Evolutionary conservation across 1,284 basidiomycete genomes (phyloP).

Genomic region (Ustilago shanxiensis): DNA sequence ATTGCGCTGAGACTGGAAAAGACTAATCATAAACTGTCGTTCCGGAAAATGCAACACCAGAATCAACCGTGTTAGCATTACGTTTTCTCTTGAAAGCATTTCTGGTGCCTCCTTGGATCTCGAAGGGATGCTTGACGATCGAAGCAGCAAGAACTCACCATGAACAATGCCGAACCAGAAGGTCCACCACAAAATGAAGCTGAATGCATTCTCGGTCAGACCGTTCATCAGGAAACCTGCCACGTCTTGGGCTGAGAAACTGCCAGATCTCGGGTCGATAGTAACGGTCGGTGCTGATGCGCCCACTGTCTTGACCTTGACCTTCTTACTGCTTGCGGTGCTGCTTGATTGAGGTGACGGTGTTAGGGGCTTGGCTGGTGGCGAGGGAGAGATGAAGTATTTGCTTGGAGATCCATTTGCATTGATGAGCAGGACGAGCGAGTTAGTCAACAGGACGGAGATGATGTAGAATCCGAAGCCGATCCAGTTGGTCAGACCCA

Average conservation of each 20-base stretch:
- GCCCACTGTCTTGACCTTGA: conserved; percentile 10
- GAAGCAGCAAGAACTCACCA: conserved; percentile 51
- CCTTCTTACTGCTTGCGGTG: background rate
- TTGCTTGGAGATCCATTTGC: conserved; percentile 36
- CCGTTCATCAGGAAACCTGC: conserved; percentile 35
- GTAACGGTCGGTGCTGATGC: conserved; percentile 5
- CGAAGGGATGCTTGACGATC: no score
- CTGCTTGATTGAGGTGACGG: background rate
- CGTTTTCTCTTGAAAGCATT: background rate
- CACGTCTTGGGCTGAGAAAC: conserved; percentile 24
- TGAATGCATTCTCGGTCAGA: conserved; percentile 61
- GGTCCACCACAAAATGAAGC: conserved; percentile 68
- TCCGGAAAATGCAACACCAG: background rate
- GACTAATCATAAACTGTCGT: background rate
- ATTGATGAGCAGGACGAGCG: conserved; percentile 53
- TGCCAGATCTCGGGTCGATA: conserved; percentile 35
- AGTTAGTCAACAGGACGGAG: conserved; percentile 57
- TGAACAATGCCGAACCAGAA: conserved; percentile 68
- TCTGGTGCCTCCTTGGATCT: background rate
- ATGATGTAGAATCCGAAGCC: conserved; percentile 65
- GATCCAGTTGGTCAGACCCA: conserved; percentile 65
- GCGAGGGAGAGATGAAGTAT: conserved; percentile 52
- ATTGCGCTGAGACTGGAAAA: background rate
- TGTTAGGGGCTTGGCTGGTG: conserved; percentile 28
- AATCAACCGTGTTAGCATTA: background rate